Percentiles rank a stretch among this genome's conserved stretches.
Conservation (phyloP, 2,329 filamentous ascomycete species). For the Colletotrichum brevisporum region DNA sequence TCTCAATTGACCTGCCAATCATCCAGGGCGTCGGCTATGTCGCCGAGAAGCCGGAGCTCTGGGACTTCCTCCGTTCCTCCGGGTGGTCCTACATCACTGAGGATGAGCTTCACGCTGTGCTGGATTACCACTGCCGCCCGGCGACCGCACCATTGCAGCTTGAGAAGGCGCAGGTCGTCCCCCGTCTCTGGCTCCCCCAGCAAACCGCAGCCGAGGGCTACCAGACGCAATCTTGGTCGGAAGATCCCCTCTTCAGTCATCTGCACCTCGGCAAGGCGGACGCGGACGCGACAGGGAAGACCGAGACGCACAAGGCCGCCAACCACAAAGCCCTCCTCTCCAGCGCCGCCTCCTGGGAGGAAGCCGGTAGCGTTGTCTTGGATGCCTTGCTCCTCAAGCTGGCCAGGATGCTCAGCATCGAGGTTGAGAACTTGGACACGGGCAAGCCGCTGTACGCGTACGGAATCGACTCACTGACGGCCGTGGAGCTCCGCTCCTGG, state of each 20-base stretch:
- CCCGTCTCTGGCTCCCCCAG: slow-evolving; percentile 44
- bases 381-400: slow-evolving; percentile 45
- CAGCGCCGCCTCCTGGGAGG: slow-evolving; percentile 42
- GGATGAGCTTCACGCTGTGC: slow-evolving; percentile 44
- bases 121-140: slow-evolving; percentile 46
- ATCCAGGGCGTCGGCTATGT: slow-evolving; percentile 66
- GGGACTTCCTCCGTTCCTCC: slow-evolving; percentile 40
- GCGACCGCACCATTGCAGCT: not conserved
- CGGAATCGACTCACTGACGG: slow-evolving; percentile 47
- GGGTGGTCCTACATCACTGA: slow-evolving; percentile 44
- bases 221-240: slow-evolving; percentile 42
- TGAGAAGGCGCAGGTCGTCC: slow-evolving; percentile 43
- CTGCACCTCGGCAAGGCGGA: slow-evolving; percentile 17
- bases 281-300: not conserved
- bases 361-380: slow-evolving; percentile 43
- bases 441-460: slow-evolving; percentile 42
- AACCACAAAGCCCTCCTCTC: slow-evolving; percentile 42
- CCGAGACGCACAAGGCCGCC: slow-evolving; percentile 28
- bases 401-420: slow-evolving; percentile 43
- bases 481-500: slow-evolving; percentile 60
- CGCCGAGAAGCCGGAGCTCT: slow-evolving; percentile 57
- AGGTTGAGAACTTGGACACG: slow-evolving; percentile 42
- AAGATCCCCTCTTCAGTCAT: slow-evolving; percentile 46
- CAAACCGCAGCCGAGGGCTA: slow-evolving; percentile 44
- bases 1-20: slow-evolving; percentile 66